phyloP scores from a whole-genome alignment of 1,139 yeast species.

The Saccharomyces uvarum region DNA sequence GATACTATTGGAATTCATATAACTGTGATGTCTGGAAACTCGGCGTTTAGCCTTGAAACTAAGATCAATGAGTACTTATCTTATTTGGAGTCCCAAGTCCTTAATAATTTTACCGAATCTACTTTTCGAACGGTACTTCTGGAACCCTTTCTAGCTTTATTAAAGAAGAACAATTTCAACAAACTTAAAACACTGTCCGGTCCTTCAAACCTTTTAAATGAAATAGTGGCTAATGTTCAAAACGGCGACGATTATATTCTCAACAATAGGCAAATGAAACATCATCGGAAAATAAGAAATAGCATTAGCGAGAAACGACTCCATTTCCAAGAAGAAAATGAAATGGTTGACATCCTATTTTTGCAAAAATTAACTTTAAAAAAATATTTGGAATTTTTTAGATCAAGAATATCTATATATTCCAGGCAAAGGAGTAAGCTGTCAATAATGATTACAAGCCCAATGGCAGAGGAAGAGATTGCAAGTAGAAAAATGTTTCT shows the following conservation, averaged over 20 bases:
- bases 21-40: constrained; percentile 42
- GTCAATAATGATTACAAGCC: constrained; percentile 36
- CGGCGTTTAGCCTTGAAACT: constrained; percentile 34
- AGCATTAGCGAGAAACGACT: constrained; percentile 41
- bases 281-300: constrained; percentile 44
- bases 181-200: constrained; percentile 28
- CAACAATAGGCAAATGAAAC: constrained; percentile 28
- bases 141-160: constrained; percentile 34
- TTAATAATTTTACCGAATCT: constrained; percentile 24
- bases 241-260: constrained; percentile 28
- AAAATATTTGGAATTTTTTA: constrained; percentile 34
- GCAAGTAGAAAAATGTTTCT: constrained; percentile 31
- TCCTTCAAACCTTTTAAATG: constrained; percentile 35
- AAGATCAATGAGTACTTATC: constrained; percentile 42
- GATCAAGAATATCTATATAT: constrained; percentile 33
- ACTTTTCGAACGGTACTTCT: constrained; percentile 35
- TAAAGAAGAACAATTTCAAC: constrained; percentile 9
- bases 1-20: constrained; percentile 51
- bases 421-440: constrained; percentile 36
- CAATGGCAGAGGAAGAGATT: constrained; percentile 32
- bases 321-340: constrained; percentile 36
- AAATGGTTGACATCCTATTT: constrained; percentile 29
- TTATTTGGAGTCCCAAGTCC: constrained; percentile 16
- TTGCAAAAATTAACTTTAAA: constrained; percentile 29
- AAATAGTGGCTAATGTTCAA: constrained; percentile 33